phyloP scores from a whole-genome alignment of 805 yeast genomes.

The Saccharomycopsis sp. region DNA sequence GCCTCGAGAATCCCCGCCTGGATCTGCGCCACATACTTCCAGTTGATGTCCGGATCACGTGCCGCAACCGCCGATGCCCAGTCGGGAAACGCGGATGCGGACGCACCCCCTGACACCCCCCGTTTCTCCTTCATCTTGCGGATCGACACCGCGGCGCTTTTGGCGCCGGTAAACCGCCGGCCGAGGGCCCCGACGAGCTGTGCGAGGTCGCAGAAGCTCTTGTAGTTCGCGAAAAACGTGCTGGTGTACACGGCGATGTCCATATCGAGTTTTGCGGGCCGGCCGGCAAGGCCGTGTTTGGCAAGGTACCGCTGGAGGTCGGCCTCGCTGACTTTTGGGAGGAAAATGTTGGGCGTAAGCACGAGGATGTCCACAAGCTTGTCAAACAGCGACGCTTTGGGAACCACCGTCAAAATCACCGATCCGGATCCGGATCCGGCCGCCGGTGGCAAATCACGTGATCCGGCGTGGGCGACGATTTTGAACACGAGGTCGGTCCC shows the following conservation, averaged over 20 bases:
- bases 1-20: conserved; percentile 80
- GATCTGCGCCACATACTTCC: conserved; percentile 64
- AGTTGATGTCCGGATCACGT: conserved; percentile 47
- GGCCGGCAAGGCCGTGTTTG: conserved; percentile 19
- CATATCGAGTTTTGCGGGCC: conserved; percentile 40
- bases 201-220: conserved; percentile 56
- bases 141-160: conserved; percentile 53
- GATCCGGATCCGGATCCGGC: no score
- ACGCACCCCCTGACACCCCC: conserved; percentile 19
- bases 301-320: conserved; percentile 38
- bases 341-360: conserved; percentile 57
- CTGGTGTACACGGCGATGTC: conserved; percentile 58
- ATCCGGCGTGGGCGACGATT: conserved; percentile 28
- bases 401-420: conserved; percentile 36
- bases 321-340: conserved; percentile 34
- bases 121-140: conserved; percentile 27
- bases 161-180: conserved; percentile 54
- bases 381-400: conserved; percentile 67
- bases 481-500: conserved; percentile 54
- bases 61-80: conserved; percentile 42
- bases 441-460: no score
- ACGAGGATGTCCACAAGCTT: conserved; percentile 75
- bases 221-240: conserved; percentile 63
- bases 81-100: conserved; percentile 43
- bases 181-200: conserved; percentile 46